Evolutionary conservation across 768 basidiomycete species (phyloP), one percentile per base, ranked within the genome.

Genomic region (Austroboletus eburneus): DNA sequence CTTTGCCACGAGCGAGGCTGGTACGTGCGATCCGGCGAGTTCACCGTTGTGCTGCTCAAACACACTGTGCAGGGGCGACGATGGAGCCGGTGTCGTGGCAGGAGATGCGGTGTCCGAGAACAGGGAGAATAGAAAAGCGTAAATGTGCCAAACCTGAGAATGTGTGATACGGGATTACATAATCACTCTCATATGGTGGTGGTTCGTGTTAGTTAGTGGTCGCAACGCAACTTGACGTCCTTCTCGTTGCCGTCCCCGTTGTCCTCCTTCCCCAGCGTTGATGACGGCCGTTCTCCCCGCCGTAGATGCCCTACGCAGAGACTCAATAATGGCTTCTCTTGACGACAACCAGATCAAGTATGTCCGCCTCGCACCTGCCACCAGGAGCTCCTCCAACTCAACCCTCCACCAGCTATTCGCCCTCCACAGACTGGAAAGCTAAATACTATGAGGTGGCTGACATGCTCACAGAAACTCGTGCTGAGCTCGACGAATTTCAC

Each of bases 21-120:
- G 90, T 81, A 58, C 56, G 74, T 70, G 41, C 27, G 27, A 27
- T 27, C 7, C 10, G 35, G 18, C 7, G n/a, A 22, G 13, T 9
- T 23, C 5, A 4, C 16, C 16, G 20, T 39, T 43, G 36, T 33
- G 45, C 25, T 44, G 18, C 44, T 41, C 46, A 56, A 34, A 23
- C 4, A 7, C 24, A 13, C 30, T 14, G 25, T 56, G 20, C 49
- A 89, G 88, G 89, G 44, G 81, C 78, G 9, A 86, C 86, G 20
- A 83, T 93, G 79, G 82, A 87, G 47, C 86, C 91, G 0, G 79
- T 90, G 13, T 90, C 87, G 2, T 93, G 91, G 91, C 82, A 88
- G 67, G 87, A 87, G 64, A 93, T 93, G 91, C 78, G 87, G 18
- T 91, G 89, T 61, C 81, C 87, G 17, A 82, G 80, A 62, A 91